phyloP scores from a whole-genome alignment of 2,329 filamentous ascomycete species.

The Aureobasidium lini region DNA sequence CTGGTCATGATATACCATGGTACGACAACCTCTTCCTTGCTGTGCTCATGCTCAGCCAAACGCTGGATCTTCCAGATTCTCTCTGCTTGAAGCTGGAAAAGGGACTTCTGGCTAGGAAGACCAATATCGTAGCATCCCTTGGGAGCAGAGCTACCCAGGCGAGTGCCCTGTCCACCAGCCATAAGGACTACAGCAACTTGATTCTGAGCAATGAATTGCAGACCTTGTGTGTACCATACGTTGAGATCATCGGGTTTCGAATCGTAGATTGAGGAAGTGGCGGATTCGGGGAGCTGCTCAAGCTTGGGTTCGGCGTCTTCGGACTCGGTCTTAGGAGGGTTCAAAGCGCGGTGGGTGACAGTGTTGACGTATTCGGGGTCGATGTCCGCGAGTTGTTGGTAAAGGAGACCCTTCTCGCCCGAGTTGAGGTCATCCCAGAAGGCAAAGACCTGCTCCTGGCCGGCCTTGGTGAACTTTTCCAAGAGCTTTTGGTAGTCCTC shows the following conservation, averaged over 20 bases:
- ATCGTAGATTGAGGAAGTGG: constrained; percentile 85
- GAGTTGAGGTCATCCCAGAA: constrained; percentile 76
- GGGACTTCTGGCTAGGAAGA: constrained; percentile 81
- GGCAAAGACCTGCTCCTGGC: constrained; percentile 74
- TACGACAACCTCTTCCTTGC: constrained; percentile 56
- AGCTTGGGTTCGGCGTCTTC: constrained; percentile 50
- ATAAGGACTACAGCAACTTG: constrained; percentile 83
- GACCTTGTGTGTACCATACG: constrained; percentile 70
- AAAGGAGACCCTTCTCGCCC: constrained; percentile 69
- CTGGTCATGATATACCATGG: constrained; percentile 99
- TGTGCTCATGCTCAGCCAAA: constrained; percentile 65
- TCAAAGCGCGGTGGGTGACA: constrained; percentile 72
- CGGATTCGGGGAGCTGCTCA: constrained; percentile 80
- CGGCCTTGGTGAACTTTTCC: constrained; percentile 64
- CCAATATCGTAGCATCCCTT: constrained; percentile 98
- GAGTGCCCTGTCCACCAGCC: constrained; percentile 93
- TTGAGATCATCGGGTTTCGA: constrained; percentile 70
- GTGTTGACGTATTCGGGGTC: constrained; percentile 82
- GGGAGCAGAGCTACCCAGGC: constrained; percentile 86
- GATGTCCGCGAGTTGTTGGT: constrained; percentile 72
- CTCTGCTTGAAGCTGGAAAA: constrained; percentile 97
- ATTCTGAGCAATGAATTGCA: constrained; percentile 59
- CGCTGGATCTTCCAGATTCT: constrained; percentile 79
- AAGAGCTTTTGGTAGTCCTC: constrained; percentile 62
- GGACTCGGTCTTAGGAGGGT: constrained; percentile 59